Evolutionary conservation across 2,329 filamentous ascomycete genomes (phyloP).

Genomic region (Fusarium floridanum): DNA sequence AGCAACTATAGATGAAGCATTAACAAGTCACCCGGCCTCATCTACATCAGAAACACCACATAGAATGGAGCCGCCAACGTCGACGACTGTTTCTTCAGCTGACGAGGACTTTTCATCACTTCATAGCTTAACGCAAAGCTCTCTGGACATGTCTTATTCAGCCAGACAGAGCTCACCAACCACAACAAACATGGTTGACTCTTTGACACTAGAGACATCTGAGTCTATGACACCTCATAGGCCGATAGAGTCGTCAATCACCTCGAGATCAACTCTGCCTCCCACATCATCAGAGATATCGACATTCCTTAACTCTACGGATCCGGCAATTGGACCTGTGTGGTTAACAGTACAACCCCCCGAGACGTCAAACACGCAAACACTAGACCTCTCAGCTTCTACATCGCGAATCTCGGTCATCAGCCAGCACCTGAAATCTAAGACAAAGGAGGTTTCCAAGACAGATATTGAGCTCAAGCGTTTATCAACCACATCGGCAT

Average conservation of each 20-base stretch:
- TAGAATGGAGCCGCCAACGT: neutral
- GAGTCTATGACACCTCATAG: neutral
- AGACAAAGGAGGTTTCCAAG: neutral
- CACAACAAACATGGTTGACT: neutral
- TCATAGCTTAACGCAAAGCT: neutral
- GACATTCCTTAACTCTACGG: neutral
- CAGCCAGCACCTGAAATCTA: neutral
- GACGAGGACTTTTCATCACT: neutral
- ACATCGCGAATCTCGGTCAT: neutral
- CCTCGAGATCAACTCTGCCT: neutral
- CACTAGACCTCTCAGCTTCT: neutral
- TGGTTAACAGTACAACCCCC: neutral
- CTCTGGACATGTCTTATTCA: neutral
- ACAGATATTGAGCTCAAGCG: neutral
- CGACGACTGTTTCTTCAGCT: neutral
- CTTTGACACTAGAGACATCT: neutral
- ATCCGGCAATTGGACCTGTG: neutral
- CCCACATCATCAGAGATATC: neutral
- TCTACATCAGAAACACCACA: neutral
- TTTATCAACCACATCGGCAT: neutral
- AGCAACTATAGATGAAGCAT: neutral
- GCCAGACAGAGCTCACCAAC: neutral
- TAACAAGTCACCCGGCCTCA: neutral
- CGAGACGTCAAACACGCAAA: neutral
- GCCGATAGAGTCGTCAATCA: neutral